phyloP scores from a whole-genome alignment of 176 grass and related monocot genomes.

The Metroxylon sagu region DNA sequence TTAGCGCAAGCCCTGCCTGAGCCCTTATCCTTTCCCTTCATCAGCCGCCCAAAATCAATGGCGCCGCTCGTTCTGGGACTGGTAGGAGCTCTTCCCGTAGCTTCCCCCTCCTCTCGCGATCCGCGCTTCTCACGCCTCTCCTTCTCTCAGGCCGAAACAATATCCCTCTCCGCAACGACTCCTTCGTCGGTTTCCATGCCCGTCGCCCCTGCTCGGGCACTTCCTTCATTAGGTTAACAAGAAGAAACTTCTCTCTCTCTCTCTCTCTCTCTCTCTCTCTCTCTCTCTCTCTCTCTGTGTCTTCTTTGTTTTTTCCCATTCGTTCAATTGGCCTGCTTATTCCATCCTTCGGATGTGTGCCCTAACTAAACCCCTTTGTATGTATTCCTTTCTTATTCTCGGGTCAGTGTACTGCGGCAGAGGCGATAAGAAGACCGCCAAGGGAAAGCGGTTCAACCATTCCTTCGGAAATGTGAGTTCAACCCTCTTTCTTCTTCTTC shows the following conservation, averaged over 20 bases:
- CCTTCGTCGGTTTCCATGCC: slow-evolving; percentile 13
- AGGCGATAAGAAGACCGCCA: slow-evolving; percentile 64
- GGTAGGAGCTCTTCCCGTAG: slow-evolving; percentile 3
- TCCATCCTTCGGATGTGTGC: background rate
- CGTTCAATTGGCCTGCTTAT: background rate
- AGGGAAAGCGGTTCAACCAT: slow-evolving; percentile 72
- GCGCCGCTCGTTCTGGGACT: slow-evolving; percentile 39
- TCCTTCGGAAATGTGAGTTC: slow-evolving; percentile 60
- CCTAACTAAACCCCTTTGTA: background rate
- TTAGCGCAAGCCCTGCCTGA: no score
- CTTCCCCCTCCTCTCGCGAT: slow-evolving; percentile 18
- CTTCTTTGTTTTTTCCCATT: background rate
- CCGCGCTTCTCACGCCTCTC: slow-evolving; percentile 20
- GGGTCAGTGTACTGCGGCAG: slow-evolving; percentile 61
- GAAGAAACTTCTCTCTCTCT: background rate
- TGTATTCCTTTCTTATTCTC: slow-evolving; percentile 6
- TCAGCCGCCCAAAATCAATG: slow-evolving; percentile 8
- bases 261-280: background rate
- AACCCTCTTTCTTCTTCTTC: background rate
- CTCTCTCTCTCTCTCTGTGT: background rate
- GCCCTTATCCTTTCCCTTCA: background rate
- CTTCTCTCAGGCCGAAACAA: slow-evolving; percentile 19
- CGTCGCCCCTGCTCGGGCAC: background rate
- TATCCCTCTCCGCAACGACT: background rate
- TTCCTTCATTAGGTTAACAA: no score